A percentile compares a stretch with the other conserved stretches of the same genome.
phyloP scores from a whole-genome alignment of 2,329 filamentous ascomycete genomes.

The Simplicillium aogashimaense region DNA sequence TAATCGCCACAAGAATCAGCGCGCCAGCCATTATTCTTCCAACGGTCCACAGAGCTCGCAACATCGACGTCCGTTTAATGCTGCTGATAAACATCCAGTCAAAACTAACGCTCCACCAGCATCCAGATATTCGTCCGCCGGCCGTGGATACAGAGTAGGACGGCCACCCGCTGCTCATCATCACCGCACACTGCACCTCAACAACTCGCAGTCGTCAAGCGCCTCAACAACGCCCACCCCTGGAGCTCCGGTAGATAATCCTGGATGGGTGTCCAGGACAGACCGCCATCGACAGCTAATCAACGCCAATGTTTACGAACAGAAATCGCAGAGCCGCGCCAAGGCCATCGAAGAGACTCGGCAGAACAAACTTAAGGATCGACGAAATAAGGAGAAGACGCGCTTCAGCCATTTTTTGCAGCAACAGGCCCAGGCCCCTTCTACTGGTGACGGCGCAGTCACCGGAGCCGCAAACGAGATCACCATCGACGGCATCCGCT shows the following conservation, averaged over 20 bases:
- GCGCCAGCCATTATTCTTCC: constrained; percentile 4
- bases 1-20: constrained; percentile 64
- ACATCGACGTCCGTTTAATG: constrained; percentile 23
- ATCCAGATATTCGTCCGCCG: constrained; percentile 17
- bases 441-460: constrained; percentile 9
- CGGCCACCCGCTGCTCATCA: constrained; percentile 27
- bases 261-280: constrained; percentile 58
- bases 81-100: not conserved
- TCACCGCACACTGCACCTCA: constrained; percentile 55
- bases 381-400: constrained; percentile 47
- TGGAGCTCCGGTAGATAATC: constrained; percentile 18
- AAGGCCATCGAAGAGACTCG: constrained; percentile 65
- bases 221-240: constrained; percentile 25
- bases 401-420: constrained; percentile 34
- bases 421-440: constrained; percentile 11
- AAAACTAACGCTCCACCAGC: not conserved
- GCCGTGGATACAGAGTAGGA: constrained; percentile 24
- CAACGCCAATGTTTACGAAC: constrained; percentile 68
- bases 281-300: constrained; percentile 77
- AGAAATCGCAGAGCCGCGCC: constrained; percentile 56
- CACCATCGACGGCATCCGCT: constrained; percentile 60
- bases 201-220: constrained; percentile 25
- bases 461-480: constrained; percentile 37
- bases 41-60: constrained; percentile 4
- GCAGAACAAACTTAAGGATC: constrained; percentile 42